These are phyloP conservation scores for Magnusiomyces starmeri DNA, from an alignment of 1,139 yeast genomes.

Conservation along the genomic window DNA sequence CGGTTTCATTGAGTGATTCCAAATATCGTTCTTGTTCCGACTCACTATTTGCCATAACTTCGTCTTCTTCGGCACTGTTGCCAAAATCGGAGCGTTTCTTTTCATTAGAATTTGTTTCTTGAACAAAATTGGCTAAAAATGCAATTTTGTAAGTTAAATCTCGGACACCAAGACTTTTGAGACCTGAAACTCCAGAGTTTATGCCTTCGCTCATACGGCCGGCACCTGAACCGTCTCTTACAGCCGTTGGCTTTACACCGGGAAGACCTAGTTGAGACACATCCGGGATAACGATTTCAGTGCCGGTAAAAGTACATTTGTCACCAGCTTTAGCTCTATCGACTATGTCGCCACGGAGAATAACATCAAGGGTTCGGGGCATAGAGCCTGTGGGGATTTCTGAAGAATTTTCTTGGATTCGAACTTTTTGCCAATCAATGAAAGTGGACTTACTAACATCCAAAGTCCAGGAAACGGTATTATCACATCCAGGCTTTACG, in stretches of 20 bases:
- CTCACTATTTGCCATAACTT: constrained; percentile 18
- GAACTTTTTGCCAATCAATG: constrained; percentile 94
- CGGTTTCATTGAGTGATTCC: constrained; percentile 72
- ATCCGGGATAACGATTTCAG: constrained; percentile 94
- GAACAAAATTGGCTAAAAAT: constrained; percentile 84
- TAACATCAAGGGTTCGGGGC: constrained; percentile 96
- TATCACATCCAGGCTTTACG: constrained; percentile 78
- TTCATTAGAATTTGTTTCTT: constrained; percentile 34
- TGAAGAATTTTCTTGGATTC: constrained; percentile 90
- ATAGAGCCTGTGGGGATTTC: constrained; percentile 98
- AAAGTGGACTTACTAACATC: constrained; percentile 80
- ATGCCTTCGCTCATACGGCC: constrained; percentile 61
- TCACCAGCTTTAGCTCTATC: constrained; percentile 98
- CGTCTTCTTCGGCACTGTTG: constrained; percentile 40
- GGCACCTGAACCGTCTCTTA: constrained; percentile 59
- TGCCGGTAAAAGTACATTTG: constrained; percentile 89
- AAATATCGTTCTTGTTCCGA: constrained; percentile 65
- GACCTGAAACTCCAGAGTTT: constrained; percentile 78
- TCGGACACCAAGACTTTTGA: constrained; percentile 83
- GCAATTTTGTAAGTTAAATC: constrained; percentile 90
- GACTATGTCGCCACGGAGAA: constrained; percentile 87
- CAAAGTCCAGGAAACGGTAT: constrained; percentile 79
- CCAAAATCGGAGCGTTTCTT: constrained; percentile 38
- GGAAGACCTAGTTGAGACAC: constrained; percentile 94
- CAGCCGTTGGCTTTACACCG: constrained; percentile 83